Percentiles rank a stretch among this genome's conserved stretches.
These are phyloP conservation scores for Epichloe gansuensis DNA, from an alignment of 2,329 filamentous ascomycete species.

Conservation along the genomic window DNA sequence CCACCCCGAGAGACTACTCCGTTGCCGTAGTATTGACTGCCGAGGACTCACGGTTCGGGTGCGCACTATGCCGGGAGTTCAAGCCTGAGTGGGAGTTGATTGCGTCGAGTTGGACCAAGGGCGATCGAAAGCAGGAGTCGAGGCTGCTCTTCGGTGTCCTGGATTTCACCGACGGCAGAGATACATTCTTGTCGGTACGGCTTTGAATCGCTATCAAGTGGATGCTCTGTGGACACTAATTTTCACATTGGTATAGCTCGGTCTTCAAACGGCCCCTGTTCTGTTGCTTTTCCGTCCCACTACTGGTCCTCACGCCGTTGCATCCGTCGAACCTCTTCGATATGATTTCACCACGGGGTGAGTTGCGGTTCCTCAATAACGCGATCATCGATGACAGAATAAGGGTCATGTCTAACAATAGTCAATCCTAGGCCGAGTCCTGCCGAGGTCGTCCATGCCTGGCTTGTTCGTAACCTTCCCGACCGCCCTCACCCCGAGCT, in stretches of 20 bases:
- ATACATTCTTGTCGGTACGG: constrained; percentile 74
- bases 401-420: background rate
- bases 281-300: constrained; percentile 82
- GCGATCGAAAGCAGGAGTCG: constrained; percentile 62
- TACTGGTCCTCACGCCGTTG: constrained; percentile 62
- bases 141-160: constrained; percentile 70
- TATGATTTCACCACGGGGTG: constrained; percentile 80
- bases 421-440: constrained; percentile 45
- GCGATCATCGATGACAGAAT: background rate
- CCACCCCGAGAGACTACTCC: constrained; percentile 70
- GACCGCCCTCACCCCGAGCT: constrained; percentile 66
- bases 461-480: constrained; percentile 70
- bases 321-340: constrained; percentile 56
- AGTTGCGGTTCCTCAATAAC: constrained; percentile 16
- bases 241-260: constrained; percentile 45
- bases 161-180: constrained; percentile 77
- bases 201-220: background rate
- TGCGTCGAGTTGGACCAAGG: constrained; percentile 74
- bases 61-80: constrained; percentile 77
- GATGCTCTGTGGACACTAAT: background rate
- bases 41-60: constrained; percentile 70
- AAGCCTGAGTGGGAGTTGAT: constrained; percentile 90
- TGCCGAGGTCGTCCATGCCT: constrained; percentile 68
- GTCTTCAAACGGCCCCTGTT: constrained; percentile 87
- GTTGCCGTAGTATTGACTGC: constrained; percentile 78